Evolutionary conservation across 805 yeast genomes (phyloP).

Genomic region (Groenewaldozyma salmanticensis): DNA sequence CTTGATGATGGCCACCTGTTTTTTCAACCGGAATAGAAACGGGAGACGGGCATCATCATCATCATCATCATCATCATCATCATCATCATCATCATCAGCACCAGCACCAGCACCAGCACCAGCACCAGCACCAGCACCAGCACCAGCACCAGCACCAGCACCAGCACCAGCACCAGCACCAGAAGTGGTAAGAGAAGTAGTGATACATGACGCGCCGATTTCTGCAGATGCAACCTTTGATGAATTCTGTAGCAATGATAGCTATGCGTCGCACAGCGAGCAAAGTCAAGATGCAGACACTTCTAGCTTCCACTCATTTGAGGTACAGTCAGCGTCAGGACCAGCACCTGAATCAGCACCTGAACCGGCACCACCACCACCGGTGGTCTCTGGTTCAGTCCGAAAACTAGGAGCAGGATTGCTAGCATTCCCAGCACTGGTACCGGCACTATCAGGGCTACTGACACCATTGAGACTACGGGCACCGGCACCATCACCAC

Average conservation of each 20-base stretch:
- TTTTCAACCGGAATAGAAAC: no score
- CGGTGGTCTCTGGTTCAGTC: conserved; percentile 2
- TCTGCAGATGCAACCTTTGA: conserved; percentile 9
- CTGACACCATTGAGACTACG: no score
- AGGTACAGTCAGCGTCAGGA: conserved; percentile 5
- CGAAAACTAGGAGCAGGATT: no score
- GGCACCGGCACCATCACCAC: no score
- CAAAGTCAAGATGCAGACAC: conserved; percentile 7
- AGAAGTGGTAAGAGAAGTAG: conserved; percentile 6
- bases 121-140: not conserved
- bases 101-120: conserved; percentile 5
- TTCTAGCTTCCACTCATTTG: no score
- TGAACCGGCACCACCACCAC: conserved; percentile 6
- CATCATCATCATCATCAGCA: not conserved
- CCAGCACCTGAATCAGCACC: conserved; percentile 8
- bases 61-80: not conserved
- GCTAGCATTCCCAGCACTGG: no score
- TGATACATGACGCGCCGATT: conserved; percentile 8
- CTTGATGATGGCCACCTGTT: no score
- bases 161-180: conserved; percentile 8
- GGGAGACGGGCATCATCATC: no score
- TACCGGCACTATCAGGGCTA: no score
- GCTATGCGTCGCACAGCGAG: no score
- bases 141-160: no score
- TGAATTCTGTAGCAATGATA: conserved; percentile 6